Percentiles rank a stretch among this genome's conserved stretches.
Evolutionary conservation across 164 flowering plant genomes (phyloP).

Genomic region (Vitis rupestris): DNA sequence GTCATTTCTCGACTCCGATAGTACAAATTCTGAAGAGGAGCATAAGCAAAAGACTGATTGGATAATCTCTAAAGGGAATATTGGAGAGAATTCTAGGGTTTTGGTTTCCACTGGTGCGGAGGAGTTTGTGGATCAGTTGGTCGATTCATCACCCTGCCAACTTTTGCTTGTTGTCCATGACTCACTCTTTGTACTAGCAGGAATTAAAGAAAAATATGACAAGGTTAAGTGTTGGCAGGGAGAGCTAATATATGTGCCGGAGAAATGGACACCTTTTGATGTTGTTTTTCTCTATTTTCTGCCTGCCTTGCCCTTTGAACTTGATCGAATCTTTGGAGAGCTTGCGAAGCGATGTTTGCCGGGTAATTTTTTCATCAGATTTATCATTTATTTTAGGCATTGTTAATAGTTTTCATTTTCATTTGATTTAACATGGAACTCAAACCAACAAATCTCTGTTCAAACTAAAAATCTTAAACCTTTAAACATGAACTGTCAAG

Average conservation of each 20-base stretch:
- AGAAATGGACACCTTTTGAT: constrained; percentile 80
- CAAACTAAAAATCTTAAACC: not conserved
- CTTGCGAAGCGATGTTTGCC: constrained; percentile 55
- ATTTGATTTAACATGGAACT: too few species aligned
- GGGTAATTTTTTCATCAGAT: constrained; percentile 37
- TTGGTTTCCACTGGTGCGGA: constrained; percentile 67
- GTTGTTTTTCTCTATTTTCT: constrained; percentile 73
- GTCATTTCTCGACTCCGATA: constrained; percentile 79
- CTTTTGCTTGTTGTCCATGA: constrained; percentile 76
- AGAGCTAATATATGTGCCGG: constrained; percentile 64
- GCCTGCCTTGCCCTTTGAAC: constrained; percentile 71
- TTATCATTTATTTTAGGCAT: not conserved
- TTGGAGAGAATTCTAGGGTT: constrained; percentile 54
- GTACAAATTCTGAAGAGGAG: constrained; percentile 28
- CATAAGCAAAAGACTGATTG: constrained; percentile 31
- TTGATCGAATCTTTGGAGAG: constrained; percentile 47
- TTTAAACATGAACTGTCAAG: not conserved
- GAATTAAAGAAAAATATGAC: constrained; percentile 76
- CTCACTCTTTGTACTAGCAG: constrained; percentile 70
- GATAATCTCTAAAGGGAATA: constrained; percentile 58
- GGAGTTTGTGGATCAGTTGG: constrained; percentile 64
- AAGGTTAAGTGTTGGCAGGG: constrained; percentile 91
- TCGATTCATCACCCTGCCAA: constrained; percentile 38
- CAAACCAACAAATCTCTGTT: too few species aligned
- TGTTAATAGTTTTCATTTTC: not conserved